Evolutionary conservation across 2,329 filamentous ascomycete genomes (phyloP), one percentile per base, ranked within the genome.

Genomic region (Blastomyces emzantsi): DNA sequence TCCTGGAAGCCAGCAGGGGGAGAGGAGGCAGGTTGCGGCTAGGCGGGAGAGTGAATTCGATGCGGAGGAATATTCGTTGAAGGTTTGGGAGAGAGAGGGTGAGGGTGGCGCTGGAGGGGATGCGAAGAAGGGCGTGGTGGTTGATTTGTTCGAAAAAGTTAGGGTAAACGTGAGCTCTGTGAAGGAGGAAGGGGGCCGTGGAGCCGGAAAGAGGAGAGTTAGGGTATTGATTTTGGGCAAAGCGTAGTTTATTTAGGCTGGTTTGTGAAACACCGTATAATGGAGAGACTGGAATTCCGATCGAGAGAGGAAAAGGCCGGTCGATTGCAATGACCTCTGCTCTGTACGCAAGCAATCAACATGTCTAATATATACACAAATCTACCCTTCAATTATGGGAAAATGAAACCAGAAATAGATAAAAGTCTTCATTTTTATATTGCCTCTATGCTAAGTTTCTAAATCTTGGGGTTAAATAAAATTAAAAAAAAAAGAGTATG

Each of bases 101-200:
- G 84, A 85, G 77, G 47, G 58, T 39, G 64, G 43, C 17, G 55
- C 3, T 30, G 28, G n/a, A 33, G 36, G 81, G 67, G 65, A 87
- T 68, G 47, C 74, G 60, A 69, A 72, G 33, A 71, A 73, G 9
- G 67, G 70, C 51, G 77, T 81, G 66, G 82, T 77, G 67, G 83
- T 97, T 1, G 91, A 95, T 75, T 78, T 99, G 65, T 99, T 99
- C 81, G 87, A 94, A 75, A 96, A 93, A 81, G 89, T 99, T 68
- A 85, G 82, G 70, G 93, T 99, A 17, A 86, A 87, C 73, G 92
- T 99, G 67, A 90, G 87, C 70, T 95, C 97, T 74, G 89, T 96
- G 73, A 90, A 92, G 81, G 94, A 99, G 75, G 90, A 95, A 66
- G 76, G 74, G 49, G 74, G 76, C 25, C 74, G 78, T 79, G 86